phyloP scores from a whole-genome alignment of 148 eudicot genomes.

The Spergularia marina region DNA sequence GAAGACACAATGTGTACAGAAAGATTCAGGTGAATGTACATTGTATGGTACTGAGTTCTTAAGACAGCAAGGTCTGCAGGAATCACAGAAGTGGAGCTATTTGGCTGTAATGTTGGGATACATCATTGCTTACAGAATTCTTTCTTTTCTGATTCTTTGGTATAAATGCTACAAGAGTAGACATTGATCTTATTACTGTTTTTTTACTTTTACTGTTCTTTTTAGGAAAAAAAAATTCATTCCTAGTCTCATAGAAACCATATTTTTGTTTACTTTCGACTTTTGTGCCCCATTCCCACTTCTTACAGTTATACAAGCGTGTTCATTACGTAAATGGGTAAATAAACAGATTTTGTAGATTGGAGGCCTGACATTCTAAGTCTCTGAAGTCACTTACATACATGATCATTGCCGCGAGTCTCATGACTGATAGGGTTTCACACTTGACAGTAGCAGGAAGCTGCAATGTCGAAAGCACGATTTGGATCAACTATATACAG shows the following conservation, averaged over 20 bases:
- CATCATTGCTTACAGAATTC: slow-evolving; percentile 67
- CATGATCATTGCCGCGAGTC: too few species aligned
- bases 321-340: slow-evolving; percentile 5
- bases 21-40: slow-evolving; percentile 42
- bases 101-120: slow-evolving; percentile 77
- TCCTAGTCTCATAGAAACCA: not conserved
- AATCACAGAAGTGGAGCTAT: slow-evolving; percentile 79
- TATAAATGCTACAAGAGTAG: slow-evolving; percentile 58
- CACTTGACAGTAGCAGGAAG: too few species aligned
- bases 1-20: slow-evolving; percentile 50
- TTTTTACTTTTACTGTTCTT: not conserved
- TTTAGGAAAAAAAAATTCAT: not conserved
- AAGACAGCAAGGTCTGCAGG: slow-evolving; percentile 62
- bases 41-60: slow-evolving; percentile 61
- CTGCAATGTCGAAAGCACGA: too few species aligned
- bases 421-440: too few species aligned
- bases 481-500: too few species aligned
- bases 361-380: too few species aligned
- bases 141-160: slow-evolving; percentile 71
- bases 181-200: slow-evolving; percentile 24
- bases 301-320: not conserved
- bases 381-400: too few species aligned
- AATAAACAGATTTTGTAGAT: slow-evolving; percentile 1
- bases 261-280: slow-evolving; percentile 7
- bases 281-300: not conserved